Evolutionary conservation across 2,329 filamentous ascomycete genomes (phyloP).

Genomic region (Fusarium falciforme): DNA sequence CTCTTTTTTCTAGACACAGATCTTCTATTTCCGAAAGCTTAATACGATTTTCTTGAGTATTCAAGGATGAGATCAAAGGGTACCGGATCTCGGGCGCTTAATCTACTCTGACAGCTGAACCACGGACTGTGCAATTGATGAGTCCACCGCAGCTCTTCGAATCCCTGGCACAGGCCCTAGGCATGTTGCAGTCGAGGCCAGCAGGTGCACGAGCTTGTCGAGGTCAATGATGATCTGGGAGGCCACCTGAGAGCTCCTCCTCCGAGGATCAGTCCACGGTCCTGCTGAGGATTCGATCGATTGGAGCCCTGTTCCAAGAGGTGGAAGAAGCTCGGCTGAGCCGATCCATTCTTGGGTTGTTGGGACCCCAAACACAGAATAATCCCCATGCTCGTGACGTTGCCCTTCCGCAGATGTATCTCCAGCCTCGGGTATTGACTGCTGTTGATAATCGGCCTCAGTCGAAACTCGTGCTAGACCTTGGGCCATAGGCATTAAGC

Average conservation of each 20-base stretch:
- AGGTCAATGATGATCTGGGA: background rate
- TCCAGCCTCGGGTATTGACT: background rate
- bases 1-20: too few species aligned
- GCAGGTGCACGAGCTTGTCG: background rate
- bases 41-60: background rate
- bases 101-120: background rate
- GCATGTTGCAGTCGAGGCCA: background rate
- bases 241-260: background rate
- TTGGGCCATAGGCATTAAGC: background rate
- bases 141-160: background rate
- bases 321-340: background rate
- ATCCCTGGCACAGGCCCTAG: constrained; percentile 2
- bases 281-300: background rate
- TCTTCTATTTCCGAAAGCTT: too few species aligned
- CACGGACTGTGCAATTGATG: background rate
- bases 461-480: background rate
- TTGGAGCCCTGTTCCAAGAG: background rate
- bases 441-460: background rate
- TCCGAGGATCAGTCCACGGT: background rate
- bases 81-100: background rate
- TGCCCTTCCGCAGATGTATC: background rate
- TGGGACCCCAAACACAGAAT: background rate
- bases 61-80: background rate
- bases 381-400: background rate
- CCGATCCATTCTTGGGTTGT: background rate